Base-by-base conservation (phyloP, 208 protist genomes). In the Leishmania guyanensis region DNA sequence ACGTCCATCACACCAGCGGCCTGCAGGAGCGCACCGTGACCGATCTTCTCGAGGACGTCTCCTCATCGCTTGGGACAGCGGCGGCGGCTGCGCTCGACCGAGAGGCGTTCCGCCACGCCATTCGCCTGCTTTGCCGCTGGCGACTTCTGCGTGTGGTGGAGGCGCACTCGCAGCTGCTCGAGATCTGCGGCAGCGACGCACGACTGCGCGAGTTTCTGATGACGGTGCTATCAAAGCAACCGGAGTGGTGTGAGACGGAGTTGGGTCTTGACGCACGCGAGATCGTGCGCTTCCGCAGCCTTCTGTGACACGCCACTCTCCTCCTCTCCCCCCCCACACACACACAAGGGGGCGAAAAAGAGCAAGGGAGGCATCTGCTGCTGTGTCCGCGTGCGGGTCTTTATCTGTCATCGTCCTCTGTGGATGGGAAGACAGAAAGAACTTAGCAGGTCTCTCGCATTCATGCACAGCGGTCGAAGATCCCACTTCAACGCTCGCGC, bases 11-110 rank as follows among this genome's bases (percentile, higher is more conserved):
- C 71, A 88, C 86, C 56, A 79, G 71, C 20, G 88, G 89, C 16
- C 85, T 93, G 29, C 50, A 54, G 6, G 46, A 84, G 69, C 90
- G 92, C 46, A 91, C 88, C 2, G 88, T 94, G 4, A 86, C 87
- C 4, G 92, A 96, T 75, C 79, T 96, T 16, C 71, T 96, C 33
- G 92, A 94, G 73, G 92, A 96, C 77, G 88, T 96, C 14, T 87
- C 90, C 3, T 94, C 92, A 1, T 90, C 90, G 1, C 87, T 95
- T 64, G 92, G 92, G 54, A 94, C 90, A 16, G 82, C 85, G 16
- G 92, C 92, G 20, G 92, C 92, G 0, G 89, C 90, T 3, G 87
- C 92, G 62, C 77, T 95, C 0, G 92, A 95, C 72, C 81, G 86
- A 14, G 78, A 73, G n/a, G 92, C 90, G 36, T 94, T 91, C 82